Evolutionary conservation across 2,329 filamentous ascomycete genomes (phyloP), one percentile per base, ranked within the genome.

Genomic region (Phialophora expanda): DNA sequence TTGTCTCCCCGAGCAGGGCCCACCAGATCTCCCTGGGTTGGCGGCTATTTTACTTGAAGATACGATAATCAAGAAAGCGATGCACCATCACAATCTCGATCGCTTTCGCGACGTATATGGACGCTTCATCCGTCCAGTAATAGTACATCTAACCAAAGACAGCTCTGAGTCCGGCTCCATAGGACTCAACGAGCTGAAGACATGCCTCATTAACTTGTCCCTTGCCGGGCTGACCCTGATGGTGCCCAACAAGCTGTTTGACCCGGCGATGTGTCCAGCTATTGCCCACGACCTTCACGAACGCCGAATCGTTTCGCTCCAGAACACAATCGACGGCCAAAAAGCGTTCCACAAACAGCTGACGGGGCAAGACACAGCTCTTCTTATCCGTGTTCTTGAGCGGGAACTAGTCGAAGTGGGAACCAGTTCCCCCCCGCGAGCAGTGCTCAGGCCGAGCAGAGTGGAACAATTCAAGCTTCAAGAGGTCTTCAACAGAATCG

Each of bases 171-270:
- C 8, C 38, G 38, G 38, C 38, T n/a, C 14, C 17, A 8, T 44
- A 5, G 38, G 6, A n/a, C 22, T 62, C 28, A 51, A 63, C 8
- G 48, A 66, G 20, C 14, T 83, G 22, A 84, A 86, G 22, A 78
- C 89, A 24, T 89, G 90, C 4, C 95, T 93, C 87, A 83, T 93
- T 30, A 84, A 90, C 58, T 88, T 97, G 66, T 89, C 91, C 1
- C 78, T 93, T 22, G 89, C 89, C 17, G 86, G 89, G 46, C 82
- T 98, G 56, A 86, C 86, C 68, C 83, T 97, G 2, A 97, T 94
- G 74, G 88, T 98, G 2, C 93, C 96, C 0, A 90, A 96, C 76
- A 89, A 89, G 70, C 85, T 90, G 3, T 95, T 94, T 73, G 95
- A 99, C 76, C 95, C 95, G 1, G 87, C 87, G 1, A 75, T 88